Conservation (phyloP, 2,329 filamentous ascomycete species). For the Paracamarosporium sp. region DNA sequence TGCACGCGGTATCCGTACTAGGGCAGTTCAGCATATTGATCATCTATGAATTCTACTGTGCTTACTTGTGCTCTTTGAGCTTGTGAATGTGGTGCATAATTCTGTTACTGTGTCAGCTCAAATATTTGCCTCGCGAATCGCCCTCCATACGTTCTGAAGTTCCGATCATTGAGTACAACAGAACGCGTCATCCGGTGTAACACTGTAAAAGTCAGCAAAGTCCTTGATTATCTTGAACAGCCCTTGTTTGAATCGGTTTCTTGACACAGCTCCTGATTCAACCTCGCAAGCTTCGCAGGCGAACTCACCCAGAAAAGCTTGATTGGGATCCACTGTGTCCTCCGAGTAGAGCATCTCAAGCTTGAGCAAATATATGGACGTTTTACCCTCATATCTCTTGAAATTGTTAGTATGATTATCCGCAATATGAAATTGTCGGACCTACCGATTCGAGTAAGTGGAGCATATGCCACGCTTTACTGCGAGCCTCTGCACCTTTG, state of each 20-base stretch:
- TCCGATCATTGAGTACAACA: conserved; percentile 66
- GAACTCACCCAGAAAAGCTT: conserved; percentile 50
- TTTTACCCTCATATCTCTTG: conserved; percentile 65
- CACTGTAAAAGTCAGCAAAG: conserved; percentile 45
- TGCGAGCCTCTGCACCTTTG: conserved; percentile 52
- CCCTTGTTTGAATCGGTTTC: too few species aligned
- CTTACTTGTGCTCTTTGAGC: conserved; percentile 56
- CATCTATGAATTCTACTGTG: conserved; percentile 10
- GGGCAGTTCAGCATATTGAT: not conserved
- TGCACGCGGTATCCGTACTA: conserved; percentile 48
- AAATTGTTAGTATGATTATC: not conserved
- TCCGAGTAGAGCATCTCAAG: conserved; percentile 69
- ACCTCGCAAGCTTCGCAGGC: too few species aligned
- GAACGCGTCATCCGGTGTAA: conserved; percentile 68
- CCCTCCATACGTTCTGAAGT: conserved; percentile 62
- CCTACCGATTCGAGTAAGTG: conserved; percentile 62
- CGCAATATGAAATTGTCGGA: not conserved
- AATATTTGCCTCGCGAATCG: not conserved
- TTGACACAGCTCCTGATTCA: not conserved
- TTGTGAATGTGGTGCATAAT: conserved; percentile 73
- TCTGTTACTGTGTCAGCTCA: conserved; percentile 27
- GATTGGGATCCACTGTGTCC: conserved; percentile 41
- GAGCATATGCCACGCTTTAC: conserved; percentile 65
- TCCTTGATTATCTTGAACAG: not conserved
- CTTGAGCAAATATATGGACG: conserved; percentile 70